Percentiles rank a stretch among this genome's conserved stretches.
These are phyloP conservation scores for Globisporangium cylindrosporum DNA, from an alignment of 352 stramenopile genomes.

Conservation along the genomic window DNA sequence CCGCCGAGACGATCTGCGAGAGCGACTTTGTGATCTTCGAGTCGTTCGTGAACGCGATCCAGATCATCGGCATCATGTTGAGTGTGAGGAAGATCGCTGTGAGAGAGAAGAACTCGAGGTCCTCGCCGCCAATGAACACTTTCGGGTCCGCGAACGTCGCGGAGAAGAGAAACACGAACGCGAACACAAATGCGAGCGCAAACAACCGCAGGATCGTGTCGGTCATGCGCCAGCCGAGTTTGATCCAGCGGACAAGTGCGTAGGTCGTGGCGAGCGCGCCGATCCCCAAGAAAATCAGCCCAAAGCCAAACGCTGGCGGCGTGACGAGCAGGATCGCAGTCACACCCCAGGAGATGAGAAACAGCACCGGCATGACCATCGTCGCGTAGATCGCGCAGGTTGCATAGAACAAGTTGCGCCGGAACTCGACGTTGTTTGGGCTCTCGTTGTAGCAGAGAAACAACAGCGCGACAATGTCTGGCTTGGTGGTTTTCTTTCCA, in stretches of 20 bases:
- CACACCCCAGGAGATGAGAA: constrained; percentile 73
- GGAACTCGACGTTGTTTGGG: constrained; percentile 56
- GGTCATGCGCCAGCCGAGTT: constrained; percentile 84
- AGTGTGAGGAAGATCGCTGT: constrained; percentile 79
- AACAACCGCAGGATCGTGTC: constrained; percentile 52
- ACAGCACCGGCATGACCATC: constrained; percentile 49
- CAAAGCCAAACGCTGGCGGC: constrained; percentile 75
- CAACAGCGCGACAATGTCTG: constrained; percentile 65
- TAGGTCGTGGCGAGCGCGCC: constrained; percentile 41
- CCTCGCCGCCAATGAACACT: constrained; percentile 61
- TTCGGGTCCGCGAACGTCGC: constrained; percentile 76
- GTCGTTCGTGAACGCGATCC: constrained; percentile 89
- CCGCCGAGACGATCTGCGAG: constrained; percentile 70
- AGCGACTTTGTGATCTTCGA: constrained; percentile 82
- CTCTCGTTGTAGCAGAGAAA: constrained; percentile 82
- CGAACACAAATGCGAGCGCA: constrained; percentile 42
- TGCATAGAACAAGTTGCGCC: constrained; percentile 79
- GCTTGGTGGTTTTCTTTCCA: constrained; percentile 21
- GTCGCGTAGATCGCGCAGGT: constrained; percentile 52
- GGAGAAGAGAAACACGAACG: constrained; percentile 80
- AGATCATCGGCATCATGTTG: constrained; percentile 90
- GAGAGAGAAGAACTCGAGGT: constrained; percentile 78
- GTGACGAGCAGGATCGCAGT: constrained; percentile 67
- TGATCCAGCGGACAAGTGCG: constrained; percentile 52
- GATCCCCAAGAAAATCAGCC: constrained; percentile 70